Conservation (phyloP, 2,329 filamentous ascomycete genomes). For the Cytospora schulzeri region DNA sequence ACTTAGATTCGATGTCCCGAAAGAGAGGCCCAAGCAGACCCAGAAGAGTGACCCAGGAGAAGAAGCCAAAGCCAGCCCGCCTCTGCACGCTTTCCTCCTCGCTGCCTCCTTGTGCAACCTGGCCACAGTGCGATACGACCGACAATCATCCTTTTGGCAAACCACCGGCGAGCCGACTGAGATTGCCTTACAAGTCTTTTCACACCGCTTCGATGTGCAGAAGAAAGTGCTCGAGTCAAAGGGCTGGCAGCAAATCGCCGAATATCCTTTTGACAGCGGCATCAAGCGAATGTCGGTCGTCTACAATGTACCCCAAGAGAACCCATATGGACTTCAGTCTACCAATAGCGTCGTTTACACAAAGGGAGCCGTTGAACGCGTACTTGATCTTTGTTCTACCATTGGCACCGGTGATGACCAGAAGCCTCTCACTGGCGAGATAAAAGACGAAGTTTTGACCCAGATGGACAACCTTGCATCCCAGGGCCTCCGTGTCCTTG, state of each 20-base stretch:
- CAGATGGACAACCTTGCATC: constrained; percentile 63
- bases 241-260: constrained; percentile 66
- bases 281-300: constrained; percentile 82
- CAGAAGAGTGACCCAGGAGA: constrained; percentile 39
- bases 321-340: constrained; percentile 41
- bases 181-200: constrained; percentile 75
- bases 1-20: constrained; percentile 66
- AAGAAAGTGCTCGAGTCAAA: constrained; percentile 54
- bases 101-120: constrained; percentile 67
- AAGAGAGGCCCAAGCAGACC: constrained; percentile 50
- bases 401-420: constrained; percentile 47
- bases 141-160: constrained; percentile 61
- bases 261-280: constrained; percentile 78
- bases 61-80: constrained; percentile 50
- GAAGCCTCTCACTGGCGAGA: constrained; percentile 51
- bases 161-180: constrained; percentile 74
- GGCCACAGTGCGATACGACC: constrained; percentile 58
- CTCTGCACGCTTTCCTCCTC: constrained; percentile 54
- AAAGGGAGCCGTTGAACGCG: constrained; percentile 64
- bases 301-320: constrained; percentile 53
- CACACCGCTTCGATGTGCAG: constrained; percentile 65
- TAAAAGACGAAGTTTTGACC: constrained; percentile 52
- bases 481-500: constrained; percentile 72
- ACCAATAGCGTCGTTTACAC: constrained; percentile 58
- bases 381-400: constrained; percentile 58